These are phyloP conservation scores for Asclepias syriaca DNA, from an alignment of 257 asterid species.

Conservation along the genomic window DNA sequence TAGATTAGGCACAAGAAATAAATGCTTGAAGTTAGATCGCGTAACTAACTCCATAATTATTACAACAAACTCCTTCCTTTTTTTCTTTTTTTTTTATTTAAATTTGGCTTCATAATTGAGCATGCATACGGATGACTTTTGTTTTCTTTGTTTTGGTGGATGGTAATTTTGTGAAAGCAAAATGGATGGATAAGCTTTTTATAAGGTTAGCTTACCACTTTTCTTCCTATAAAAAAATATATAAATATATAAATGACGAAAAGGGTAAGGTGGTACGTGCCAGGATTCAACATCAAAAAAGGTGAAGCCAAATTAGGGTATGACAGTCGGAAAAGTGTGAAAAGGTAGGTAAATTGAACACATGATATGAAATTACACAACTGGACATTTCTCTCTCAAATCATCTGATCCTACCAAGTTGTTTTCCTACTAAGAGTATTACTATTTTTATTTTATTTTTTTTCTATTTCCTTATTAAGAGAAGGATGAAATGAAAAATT, in stretches of 20 bases:
- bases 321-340: constrained; percentile 35
- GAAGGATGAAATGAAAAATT: too few relatives aligned
- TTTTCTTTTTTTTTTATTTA: not conserved
- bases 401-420: constrained; percentile 34
- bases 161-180: constrained; percentile 1
- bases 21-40: constrained; percentile 19
- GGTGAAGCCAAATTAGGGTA: constrained; percentile 42
- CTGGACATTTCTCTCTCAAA: constrained; percentile 32
- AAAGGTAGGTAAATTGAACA: constrained; percentile 46
- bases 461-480: too few relatives aligned
- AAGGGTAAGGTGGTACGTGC: constrained; percentile 13
- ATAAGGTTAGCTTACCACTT: not conserved
- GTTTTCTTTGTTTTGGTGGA: not conserved
- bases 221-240: constrained; percentile 4
- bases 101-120: not conserved
- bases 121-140: not conserved
- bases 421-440: constrained; percentile 1
- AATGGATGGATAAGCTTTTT: constrained; percentile 15
- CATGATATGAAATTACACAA: constrained; percentile 42
- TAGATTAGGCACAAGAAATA: constrained; percentile 20
- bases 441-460: too few relatives aligned
- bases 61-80: not conserved
- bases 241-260: not conserved
- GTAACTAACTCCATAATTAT: constrained; percentile 12
- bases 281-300: constrained; percentile 31